A percentile compares a stretch with the other conserved stretches of the same genome.
Conservation (phyloP, 495 filamentous ascomycete species). For the Podospora anserina region DNA sequence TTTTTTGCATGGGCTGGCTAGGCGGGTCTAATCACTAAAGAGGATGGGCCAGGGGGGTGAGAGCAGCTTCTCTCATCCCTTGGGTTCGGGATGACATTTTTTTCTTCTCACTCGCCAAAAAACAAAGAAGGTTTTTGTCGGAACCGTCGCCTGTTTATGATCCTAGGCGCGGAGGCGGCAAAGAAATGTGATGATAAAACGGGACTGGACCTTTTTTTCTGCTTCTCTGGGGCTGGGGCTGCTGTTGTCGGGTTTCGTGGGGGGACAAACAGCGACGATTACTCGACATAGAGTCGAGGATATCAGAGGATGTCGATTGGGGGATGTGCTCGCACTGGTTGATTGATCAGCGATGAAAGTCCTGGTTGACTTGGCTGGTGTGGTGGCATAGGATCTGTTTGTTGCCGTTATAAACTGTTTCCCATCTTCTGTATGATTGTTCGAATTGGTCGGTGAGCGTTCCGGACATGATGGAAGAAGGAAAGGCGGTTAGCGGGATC, state of each 20-base stretch:
- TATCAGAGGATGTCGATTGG: neutral
- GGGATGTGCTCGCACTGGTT: neutral
- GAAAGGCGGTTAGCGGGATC: neutral
- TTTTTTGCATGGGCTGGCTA: conserved; percentile 17
- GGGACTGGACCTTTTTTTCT: neutral
- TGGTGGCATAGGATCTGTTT: neutral
- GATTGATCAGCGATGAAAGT: neutral
- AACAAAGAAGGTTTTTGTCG: conserved; percentile 7
- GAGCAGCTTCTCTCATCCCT: neutral
- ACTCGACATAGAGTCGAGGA: neutral
- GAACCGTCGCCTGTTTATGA: conserved; percentile 21
- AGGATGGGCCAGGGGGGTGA: neutral
- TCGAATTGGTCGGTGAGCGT: neutral
- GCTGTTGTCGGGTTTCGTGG: neutral
- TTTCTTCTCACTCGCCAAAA: neutral
- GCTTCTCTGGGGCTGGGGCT: neutral
- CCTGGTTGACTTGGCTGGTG: neutral
- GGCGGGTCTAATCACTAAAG: conserved; percentile 20
- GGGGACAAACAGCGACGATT: neutral
- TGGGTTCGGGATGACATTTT: conserved; percentile 24
- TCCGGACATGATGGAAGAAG: neutral
- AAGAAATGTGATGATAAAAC: conserved; percentile 7
- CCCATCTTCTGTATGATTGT: conserved; percentile 7
- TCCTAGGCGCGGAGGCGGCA: conserved; percentile 17
- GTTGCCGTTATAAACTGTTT: neutral